phyloP scores from a whole-genome alignment of 2,329 filamentous ascomycete genomes.

The Leptographium wingfieldii region DNA sequence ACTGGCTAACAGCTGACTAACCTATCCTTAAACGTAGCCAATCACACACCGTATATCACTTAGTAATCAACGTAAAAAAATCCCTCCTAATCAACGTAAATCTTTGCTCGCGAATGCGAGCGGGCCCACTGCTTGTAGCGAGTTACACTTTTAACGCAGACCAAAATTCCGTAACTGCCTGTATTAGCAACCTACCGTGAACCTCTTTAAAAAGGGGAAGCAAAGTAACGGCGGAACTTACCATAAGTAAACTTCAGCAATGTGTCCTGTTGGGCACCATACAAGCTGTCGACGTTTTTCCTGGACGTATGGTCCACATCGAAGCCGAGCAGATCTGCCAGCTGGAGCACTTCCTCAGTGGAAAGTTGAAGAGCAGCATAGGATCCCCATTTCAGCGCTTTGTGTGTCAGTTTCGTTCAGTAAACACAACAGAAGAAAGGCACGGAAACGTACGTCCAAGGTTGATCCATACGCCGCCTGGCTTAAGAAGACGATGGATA shows the following conservation, averaged over 20 bases:
- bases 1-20: too few species aligned
- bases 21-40: too few species aligned
- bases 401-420: background rate
- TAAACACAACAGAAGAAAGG: background rate
- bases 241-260: conserved; percentile 2
- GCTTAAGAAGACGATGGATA: background rate
- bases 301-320: background rate
- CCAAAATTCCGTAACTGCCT: conserved; percentile 1
- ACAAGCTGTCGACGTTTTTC: background rate
- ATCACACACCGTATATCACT: too few species aligned
- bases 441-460: background rate
- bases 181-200: background rate
- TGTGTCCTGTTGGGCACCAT: background rate
- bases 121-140: too few species aligned
- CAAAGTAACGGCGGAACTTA: background rate
- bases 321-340: conserved; percentile 1
- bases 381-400: background rate
- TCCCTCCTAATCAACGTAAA: too few species aligned
- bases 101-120: too few species aligned
- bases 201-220: too few species aligned
- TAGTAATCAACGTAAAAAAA: too few species aligned
- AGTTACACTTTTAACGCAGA: background rate
- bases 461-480: background rate
- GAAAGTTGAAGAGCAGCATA: background rate
- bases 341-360: conserved; percentile 1